Percentiles rank a stretch among this genome's conserved stretches.
These are phyloP conservation scores for Amanita rimosa DNA, from an alignment of 768 basidiomycete species.

Conservation along the genomic window DNA sequence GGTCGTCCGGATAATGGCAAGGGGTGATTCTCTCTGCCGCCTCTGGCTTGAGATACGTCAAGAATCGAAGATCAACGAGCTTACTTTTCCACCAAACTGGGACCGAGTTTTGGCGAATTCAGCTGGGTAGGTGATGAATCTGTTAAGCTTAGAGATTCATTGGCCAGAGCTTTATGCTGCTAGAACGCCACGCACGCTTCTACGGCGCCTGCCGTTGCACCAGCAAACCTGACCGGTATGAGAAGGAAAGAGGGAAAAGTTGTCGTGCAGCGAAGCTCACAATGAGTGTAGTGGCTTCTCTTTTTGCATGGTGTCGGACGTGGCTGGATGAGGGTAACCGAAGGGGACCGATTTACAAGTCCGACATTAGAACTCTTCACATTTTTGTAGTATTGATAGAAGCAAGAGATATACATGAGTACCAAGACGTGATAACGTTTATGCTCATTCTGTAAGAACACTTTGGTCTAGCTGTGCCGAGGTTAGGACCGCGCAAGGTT, in stretches of 20 bases:
- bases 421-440: too few species aligned
- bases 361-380: not conserved
- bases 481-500: too few species aligned
- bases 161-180: not conserved
- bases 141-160: conserved; percentile 16
- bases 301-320: conserved; percentile 18
- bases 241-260: not conserved
- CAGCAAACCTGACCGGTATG: conserved; percentile 45
- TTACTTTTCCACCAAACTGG: conserved; percentile 77
- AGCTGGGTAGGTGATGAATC: conserved; percentile 79
- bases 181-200: conserved; percentile 57
- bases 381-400: too few species aligned
- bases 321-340: not conserved
- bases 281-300: conserved; percentile 83
- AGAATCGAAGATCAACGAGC: not conserved
- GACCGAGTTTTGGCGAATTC: conserved; percentile 92
- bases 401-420: too few species aligned
- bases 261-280: conserved; percentile 15
- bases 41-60: not conserved
- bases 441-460: too few species aligned
- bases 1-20: conserved; percentile 68
- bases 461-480: too few species aligned
- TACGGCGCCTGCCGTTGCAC: conserved; percentile 84
- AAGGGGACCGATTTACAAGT: not conserved
- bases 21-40: conserved; percentile 46